Percentiles rank a stretch among this genome's conserved stretches.
phyloP scores from a whole-genome alignment of 2,329 filamentous ascomycete genomes.

The Calonectria pauciramosa region DNA sequence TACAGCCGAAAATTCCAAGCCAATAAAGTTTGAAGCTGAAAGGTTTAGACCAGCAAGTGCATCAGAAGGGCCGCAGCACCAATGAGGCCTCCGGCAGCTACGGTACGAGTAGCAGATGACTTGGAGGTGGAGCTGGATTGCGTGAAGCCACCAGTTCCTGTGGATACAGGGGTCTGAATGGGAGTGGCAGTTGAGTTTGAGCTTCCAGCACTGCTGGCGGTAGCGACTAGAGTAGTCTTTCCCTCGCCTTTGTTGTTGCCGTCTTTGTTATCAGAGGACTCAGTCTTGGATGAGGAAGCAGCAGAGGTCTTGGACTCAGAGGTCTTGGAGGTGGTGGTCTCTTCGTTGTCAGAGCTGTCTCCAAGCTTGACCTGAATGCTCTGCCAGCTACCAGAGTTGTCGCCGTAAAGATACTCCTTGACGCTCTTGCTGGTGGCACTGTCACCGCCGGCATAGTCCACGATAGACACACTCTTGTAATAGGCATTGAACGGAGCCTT shows the following conservation, averaged over 20 bases:
- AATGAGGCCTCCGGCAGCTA: neutral
- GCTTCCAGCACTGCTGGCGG: neutral
- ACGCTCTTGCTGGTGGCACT: slow-evolving; percentile 49
- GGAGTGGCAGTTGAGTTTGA: neutral
- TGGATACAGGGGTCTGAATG: neutral
- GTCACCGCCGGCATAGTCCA: slow-evolving; percentile 59
- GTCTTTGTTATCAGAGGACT: neutral
- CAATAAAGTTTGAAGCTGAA: neutral
- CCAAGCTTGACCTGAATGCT: slow-evolving; percentile 54
- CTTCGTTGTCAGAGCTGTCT: neutral
- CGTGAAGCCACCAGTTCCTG: neutral
- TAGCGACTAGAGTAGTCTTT: neutral
- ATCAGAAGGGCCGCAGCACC: neutral
- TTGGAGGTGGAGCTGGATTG: neutral
- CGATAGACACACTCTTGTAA: slow-evolving; percentile 60
- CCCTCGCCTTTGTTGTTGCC: neutral
- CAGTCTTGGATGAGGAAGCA: neutral
- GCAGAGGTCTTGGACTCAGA: neutral
- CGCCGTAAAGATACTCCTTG: slow-evolving; percentile 57
- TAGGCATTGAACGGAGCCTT: slow-evolving; percentile 59
- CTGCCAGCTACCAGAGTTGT: slow-evolving; percentile 56
- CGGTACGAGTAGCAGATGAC: neutral
- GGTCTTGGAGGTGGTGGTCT: neutral
- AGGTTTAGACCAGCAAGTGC: neutral
- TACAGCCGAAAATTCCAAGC: neutral